Base-by-base conservation (phyloP, 108 stramenopile species). In the Halocafeteria seosinensis region DNA sequence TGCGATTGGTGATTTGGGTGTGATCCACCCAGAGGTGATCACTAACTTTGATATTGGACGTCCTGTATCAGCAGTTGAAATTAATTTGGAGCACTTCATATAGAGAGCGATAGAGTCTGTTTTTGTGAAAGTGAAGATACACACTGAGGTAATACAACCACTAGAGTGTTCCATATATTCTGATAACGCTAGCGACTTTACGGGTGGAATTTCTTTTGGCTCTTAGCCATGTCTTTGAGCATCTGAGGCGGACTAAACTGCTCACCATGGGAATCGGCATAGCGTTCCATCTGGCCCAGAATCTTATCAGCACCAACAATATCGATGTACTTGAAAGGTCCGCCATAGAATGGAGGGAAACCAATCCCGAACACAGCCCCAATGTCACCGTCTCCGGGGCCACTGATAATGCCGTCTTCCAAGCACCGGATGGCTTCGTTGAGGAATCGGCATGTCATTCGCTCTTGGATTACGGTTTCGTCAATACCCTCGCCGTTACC, bases 301-400 rank as follows among this genome's bases (percentile, higher is more conserved):
- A 85, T 93, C 23, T 78, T 77, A 25, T 78, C 71, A 36, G 82
- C 86, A 6, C 94, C 96, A n/a, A 87, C 62, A 52, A 80, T 73
- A 74, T 98, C 96, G 38, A 98, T 62, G 60, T 91, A 84, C 34
- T 90, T 80, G 91, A 98, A 98, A 29, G 94, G 94, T 11, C 97
- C 97, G 21, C 97, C 97, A n/a, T 85, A 81, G 86, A 95, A 95
- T n/a, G 94, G 94, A 11, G 91, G 88, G 76, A 96, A 95, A 55
- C 97, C 97, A 61, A 91, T 92, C 52, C 97, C 97, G 78, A 99
- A 95, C 30, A 99, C 89, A 11, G 95, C 75, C 34, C 94, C 97
- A 74, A 99, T 94, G 73, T 99, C 94, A 62, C 94, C 97, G 31
- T 88, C 91, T 1, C 85, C 87, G 1, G 97, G 92, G 61, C 88